Conservation (phyloP, 495 filamentous ascomycete genomes). For the Pyrenula aspistea region DNA sequence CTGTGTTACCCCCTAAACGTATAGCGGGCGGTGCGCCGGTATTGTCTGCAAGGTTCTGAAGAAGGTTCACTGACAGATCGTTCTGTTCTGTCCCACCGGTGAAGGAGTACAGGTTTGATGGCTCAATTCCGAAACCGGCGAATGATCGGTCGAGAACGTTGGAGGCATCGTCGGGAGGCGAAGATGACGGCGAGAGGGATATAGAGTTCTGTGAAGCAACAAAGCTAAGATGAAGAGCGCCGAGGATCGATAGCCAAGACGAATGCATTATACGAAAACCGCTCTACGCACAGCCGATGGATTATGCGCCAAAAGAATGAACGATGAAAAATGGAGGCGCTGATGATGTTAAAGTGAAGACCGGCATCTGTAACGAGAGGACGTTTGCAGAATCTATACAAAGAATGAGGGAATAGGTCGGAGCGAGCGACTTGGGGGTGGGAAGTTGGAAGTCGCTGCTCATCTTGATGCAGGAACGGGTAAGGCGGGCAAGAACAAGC, state of each 20-base stretch:
- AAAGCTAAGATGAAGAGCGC: not conserved
- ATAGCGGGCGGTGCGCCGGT: constrained; percentile 20
- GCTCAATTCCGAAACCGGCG: constrained; percentile 27
- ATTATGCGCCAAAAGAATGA: not conserved
- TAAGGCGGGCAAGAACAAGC: not conserved
- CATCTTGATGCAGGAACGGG: not conserved
- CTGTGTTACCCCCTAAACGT: constrained; percentile 25
- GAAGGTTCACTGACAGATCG: constrained; percentile 17
- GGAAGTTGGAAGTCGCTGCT: not conserved
- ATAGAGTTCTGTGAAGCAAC: not conserved
- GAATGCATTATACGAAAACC: not conserved
- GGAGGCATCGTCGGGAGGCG: constrained; percentile 5
- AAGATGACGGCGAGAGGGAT: not conserved
- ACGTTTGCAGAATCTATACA: too few species aligned
- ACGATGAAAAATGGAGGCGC: not conserved
- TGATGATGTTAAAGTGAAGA: not conserved
- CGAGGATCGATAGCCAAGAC: not conserved
- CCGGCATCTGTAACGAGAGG: not conserved
- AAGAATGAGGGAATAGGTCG: not conserved
- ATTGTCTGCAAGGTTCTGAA: constrained; percentile 24
- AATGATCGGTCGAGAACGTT: constrained; percentile 10
- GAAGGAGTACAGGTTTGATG: constrained; percentile 27
- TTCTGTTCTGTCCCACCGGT: constrained; percentile 16
- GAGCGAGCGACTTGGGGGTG: not conserved
- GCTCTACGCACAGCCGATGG: not conserved